These are phyloP conservation scores for Lumnitzera racemosa DNA, from an alignment of 345 rosid genomes.

Conservation along the genomic window DNA sequence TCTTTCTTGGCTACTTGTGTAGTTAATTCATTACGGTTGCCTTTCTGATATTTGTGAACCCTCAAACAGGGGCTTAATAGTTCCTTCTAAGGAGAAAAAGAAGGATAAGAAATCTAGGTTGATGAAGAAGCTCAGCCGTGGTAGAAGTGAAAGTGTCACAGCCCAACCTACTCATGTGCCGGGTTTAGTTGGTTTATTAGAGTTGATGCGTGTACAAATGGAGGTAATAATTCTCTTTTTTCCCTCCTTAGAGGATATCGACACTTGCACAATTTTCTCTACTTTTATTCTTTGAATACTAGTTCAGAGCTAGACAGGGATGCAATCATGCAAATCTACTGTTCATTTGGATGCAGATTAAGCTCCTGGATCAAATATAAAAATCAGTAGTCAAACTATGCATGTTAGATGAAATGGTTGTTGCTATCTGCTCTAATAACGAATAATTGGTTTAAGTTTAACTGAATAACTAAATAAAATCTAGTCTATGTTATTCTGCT, in stretches of 20 bases:
- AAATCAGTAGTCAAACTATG: too few species aligned
- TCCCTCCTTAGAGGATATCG: background rate
- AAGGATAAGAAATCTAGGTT: conserved; percentile 76
- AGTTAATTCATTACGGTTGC: background rate
- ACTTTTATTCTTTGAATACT: background rate
- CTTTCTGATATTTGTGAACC: background rate
- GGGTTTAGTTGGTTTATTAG: conserved; percentile 78
- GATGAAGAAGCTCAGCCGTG: conserved; percentile 92
- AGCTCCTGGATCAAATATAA: too few species aligned
- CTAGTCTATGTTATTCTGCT: too few species aligned
- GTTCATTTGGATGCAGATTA: too few species aligned
- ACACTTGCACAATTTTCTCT: background rate
- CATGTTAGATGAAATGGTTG: too few species aligned
- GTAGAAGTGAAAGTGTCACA: conserved; percentile 53
- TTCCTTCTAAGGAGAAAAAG: conserved; percentile 85
- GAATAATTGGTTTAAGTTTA: too few species aligned
- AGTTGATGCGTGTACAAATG: conserved; percentile 89
- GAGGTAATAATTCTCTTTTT: conserved; percentile 45
- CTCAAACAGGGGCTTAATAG: conserved; percentile 69
- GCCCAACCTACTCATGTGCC: conserved; percentile 55
- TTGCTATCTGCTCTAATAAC: too few species aligned
- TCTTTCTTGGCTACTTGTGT: background rate
- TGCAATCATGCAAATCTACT: too few species aligned
- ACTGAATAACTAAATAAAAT: too few species aligned
- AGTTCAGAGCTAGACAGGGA: too few species aligned